Conservation (phyloP, 345 rosid species). For the Linum tenue region DNA sequence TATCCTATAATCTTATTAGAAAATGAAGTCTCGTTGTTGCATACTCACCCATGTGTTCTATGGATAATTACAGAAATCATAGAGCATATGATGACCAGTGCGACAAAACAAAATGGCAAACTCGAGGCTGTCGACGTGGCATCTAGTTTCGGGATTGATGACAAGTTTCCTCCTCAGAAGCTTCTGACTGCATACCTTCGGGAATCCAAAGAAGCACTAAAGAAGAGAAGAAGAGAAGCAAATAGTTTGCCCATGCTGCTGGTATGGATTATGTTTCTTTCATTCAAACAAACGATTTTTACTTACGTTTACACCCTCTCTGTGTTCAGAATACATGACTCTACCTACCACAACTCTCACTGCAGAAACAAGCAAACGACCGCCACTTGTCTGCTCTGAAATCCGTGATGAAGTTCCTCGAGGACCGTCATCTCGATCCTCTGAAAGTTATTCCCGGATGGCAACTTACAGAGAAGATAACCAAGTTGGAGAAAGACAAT, state of each 20-base stretch:
- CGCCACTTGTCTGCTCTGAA: conserved; percentile 39
- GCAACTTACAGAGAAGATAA: conserved; percentile 41
- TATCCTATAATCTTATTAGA: not conserved
- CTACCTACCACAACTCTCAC: conserved; percentile 7
- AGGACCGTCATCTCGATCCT: conserved; percentile 42
- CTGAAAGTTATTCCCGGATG: conserved; percentile 40
- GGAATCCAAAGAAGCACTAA: conserved; percentile 39
- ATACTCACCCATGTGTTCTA: conserved; percentile 2
- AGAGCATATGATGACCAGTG: conserved; percentile 39
- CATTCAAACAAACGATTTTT: not conserved
- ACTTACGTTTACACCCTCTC: not conserved
- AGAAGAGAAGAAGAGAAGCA: conserved; percentile 30
- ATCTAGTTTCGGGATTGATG: conserved; percentile 45
- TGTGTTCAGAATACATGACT: not conserved
- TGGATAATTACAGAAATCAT: conserved; percentile 38
- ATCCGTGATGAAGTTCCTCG: conserved; percentile 46
- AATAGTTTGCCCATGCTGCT: conserved; percentile 22
- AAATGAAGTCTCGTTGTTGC: not conserved
- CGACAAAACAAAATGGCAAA: conserved; percentile 20
- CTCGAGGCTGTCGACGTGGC: conserved; percentile 56
- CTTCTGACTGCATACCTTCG: conserved; percentile 42
- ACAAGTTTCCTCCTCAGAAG: conserved; percentile 41
- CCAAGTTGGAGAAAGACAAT: conserved; percentile 43
- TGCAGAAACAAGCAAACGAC: conserved; percentile 44
- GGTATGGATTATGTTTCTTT: conserved; percentile 23